Evolutionary conservation across 768 basidiomycete species (phyloP), one percentile per base, ranked within the genome.

Genomic region (Boletus subparvulus): DNA sequence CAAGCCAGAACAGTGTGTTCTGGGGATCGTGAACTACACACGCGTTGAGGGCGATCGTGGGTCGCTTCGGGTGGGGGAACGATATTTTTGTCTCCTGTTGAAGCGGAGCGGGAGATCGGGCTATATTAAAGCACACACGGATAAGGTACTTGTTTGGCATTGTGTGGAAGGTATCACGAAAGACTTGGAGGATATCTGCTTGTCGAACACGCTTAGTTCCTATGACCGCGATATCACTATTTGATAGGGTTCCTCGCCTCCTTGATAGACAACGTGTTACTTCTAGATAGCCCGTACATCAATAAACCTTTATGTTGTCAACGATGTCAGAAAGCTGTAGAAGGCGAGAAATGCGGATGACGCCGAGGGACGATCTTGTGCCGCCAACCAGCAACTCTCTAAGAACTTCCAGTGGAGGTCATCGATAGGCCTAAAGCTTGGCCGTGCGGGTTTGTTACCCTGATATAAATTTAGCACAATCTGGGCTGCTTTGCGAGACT

Each of bases 41-140:
- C 61, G 30, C 24, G 39, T 43, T 6, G 55, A 43, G 30, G 55
- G 44, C 9, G 36, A 61, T n/a, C 43, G 43, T 43, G 61, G 61
- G 19, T 33, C 35, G 7, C 43, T 61, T 24, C 61, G 44, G 7
- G 51, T 50, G 3, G 61, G 61, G 10, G 61, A 57, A 43, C 43
- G 11, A 11, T 61, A 62, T 14, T 57, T 61, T 35, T 57, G 60
- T 17, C 39, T 61, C 26, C 21, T 61, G 19, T 47, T 61, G 36
- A 62, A 50, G 47, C 51, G 39, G 19, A 43, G 35, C 14, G 44
- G 55, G 40, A 39, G 43, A 19, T 46, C 37, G 7, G 36, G 44
- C n/a, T 61, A 61, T 40, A 42, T 61, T 11, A 61, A 61, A 62
- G 60, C 61, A 11, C 61, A 11, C 3, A 56, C 61, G 14, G 61